Conservation (phyloP, 768 basidiomycete genomes). For the Calocybe cyanea region DNA sequence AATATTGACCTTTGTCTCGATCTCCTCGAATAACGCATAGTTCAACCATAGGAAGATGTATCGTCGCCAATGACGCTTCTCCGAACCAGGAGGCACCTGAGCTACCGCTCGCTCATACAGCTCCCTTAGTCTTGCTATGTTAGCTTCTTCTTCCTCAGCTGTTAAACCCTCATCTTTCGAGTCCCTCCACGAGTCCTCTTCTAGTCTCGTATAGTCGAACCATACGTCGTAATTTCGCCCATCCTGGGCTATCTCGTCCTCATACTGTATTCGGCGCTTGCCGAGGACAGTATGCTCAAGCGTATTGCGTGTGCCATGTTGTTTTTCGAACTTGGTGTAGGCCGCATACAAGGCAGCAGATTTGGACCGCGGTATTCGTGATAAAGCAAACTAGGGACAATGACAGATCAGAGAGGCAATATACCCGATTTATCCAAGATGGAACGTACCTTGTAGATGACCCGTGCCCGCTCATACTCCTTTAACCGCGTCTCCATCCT, state of each 20-base stretch:
- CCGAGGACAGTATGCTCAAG: slow-evolving; percentile 94
- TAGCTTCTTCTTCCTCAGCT: slow-evolving; percentile 62
- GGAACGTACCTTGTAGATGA: slow-evolving; percentile 87
- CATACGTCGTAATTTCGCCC: slow-evolving; percentile 95
- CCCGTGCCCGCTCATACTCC: slow-evolving; percentile 94
- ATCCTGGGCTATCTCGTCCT: slow-evolving; percentile 91
- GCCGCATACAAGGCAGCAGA: slow-evolving; percentile 84
- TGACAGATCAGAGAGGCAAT: neutral
- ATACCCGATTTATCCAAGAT: neutral
- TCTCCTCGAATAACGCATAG: slow-evolving; percentile 96
- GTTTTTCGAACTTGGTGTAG: slow-evolving; percentile 98
- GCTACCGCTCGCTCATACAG: slow-evolving; percentile 95
- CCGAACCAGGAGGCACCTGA: slow-evolving; percentile 89
- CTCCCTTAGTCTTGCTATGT: slow-evolving; percentile 72
- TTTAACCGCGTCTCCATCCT: slow-evolving; percentile 97
- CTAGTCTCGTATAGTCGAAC: slow-evolving; percentile 94
- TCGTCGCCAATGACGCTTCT: slow-evolving; percentile 89
- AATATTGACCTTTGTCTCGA: slow-evolving; percentile 76
- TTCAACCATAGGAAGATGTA: slow-evolving; percentile 93
- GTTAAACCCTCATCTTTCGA: slow-evolving; percentile 73
- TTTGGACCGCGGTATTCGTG: slow-evolving; percentile 88
- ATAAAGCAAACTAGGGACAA: slow-evolving; percentile 83
- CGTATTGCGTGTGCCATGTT: slow-evolving; percentile 84
- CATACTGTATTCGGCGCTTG: slow-evolving; percentile 97
- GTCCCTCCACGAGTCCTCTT: slow-evolving; percentile 82